Percentiles rank a stretch among this genome's conserved stretches.
These are phyloP conservation scores for Podospora sp. DNA, from an alignment of 495 filamentous ascomycete genomes.

Conservation along the genomic window DNA sequence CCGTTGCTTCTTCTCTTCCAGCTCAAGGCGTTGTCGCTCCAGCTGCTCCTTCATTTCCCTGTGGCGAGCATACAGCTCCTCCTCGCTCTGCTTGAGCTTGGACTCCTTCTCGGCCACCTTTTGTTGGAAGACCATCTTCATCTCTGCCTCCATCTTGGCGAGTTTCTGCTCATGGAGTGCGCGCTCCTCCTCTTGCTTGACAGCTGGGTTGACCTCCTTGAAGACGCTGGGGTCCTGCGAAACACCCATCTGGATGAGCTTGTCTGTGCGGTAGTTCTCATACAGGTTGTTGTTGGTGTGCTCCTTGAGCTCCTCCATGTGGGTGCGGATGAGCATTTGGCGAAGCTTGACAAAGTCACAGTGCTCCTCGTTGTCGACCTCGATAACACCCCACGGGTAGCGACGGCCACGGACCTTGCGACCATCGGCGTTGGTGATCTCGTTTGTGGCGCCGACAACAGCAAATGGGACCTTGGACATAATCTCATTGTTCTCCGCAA, in stretches of 20 bases:
- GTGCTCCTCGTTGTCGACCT: conserved; percentile 99
- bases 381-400: conserved; percentile 98
- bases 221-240: conserved; percentile 97
- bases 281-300: conserved; percentile 98
- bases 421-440: conserved; percentile 87
- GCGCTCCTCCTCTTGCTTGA: conserved; percentile 99
- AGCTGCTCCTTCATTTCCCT: conserved; percentile 99
- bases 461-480: conserved; percentile 99
- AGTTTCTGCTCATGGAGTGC: conserved; percentile 98
- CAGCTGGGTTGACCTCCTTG: conserved; percentile 99
- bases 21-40: conserved; percentile 86
- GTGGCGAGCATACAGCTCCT: conserved; percentile 96
- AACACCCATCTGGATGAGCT: conserved; percentile 97
- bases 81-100: conserved; percentile 98
- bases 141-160: conserved; percentile 99
- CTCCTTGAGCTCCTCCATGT: conserved; percentile 99
- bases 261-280: conserved; percentile 99
- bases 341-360: conserved; percentile 99
- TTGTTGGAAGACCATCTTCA: conserved; percentile 99
- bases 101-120: conserved; percentile 99
- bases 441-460: conserved; percentile 92
- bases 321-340: conserved; percentile 99
- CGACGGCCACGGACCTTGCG: conserved; percentile 93
- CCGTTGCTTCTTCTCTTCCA: conserved; percentile 95
- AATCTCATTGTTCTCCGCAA: conserved; percentile 99